Evolutionary conservation across 352 stramenopile genomes (phyloP).

Genomic region (Globisporangium recalcitrans): DNA sequence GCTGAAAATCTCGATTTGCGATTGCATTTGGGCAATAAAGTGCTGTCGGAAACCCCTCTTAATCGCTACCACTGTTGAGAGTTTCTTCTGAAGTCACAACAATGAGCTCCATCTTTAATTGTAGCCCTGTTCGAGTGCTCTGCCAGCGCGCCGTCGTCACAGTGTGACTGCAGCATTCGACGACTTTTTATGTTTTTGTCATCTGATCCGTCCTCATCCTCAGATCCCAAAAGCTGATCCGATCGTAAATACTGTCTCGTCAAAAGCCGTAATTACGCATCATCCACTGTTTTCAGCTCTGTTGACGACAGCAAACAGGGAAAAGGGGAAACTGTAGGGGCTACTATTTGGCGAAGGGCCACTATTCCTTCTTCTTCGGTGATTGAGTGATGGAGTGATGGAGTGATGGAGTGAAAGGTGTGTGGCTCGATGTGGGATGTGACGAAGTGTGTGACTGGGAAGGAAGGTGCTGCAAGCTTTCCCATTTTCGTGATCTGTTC

Average conservation of each 20-base stretch:
- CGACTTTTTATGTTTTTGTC: not conserved
- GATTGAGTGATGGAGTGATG: too few species aligned
- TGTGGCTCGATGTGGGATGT: not conserved
- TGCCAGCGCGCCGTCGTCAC: not conserved
- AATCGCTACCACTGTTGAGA: not conserved
- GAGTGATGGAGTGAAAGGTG: too few species aligned
- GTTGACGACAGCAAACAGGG: not conserved
- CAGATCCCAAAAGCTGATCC: not conserved
- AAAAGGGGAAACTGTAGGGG: too few species aligned
- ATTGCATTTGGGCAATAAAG: too few species aligned
- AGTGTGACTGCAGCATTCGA: not conserved
- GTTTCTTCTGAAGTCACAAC: not conserved
- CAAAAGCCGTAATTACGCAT: constrained; percentile 2
- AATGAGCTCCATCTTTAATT: not conserved
- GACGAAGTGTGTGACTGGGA: constrained; percentile 7
- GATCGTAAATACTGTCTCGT: not conserved
- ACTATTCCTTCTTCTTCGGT: too few species aligned
- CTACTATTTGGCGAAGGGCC: not conserved
- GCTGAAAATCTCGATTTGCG: not conserved
- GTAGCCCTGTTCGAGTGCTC: not conserved
- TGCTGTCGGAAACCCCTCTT: too few species aligned
- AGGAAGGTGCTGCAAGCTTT: not conserved
- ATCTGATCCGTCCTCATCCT: not conserved
- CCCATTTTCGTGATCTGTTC: not conserved
- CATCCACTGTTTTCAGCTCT: not conserved